phyloP scores from a whole-genome alignment of 306 rosid species.

The Cucumis sativus region DNA sequence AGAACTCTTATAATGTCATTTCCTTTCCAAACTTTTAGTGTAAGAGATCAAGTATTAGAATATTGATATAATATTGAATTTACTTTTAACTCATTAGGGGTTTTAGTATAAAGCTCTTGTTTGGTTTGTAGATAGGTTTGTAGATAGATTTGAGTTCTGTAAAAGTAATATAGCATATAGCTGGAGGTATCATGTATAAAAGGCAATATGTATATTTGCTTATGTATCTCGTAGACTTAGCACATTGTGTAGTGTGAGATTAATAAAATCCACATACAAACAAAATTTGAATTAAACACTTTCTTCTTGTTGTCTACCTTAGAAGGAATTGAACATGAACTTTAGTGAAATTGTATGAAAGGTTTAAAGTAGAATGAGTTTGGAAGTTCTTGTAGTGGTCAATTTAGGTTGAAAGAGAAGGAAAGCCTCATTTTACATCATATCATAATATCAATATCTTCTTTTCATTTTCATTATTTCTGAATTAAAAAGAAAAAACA shows the following conservation, averaged over 20 bases:
- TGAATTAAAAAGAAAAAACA: background rate
- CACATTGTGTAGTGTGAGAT: background rate
- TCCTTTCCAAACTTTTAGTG: too few species aligned
- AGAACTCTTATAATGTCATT: too few species aligned
- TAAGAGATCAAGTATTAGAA: too few species aligned
- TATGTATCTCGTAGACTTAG: background rate
- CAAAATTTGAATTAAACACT: background rate
- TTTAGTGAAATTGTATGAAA: background rate
- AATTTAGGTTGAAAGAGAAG: background rate
- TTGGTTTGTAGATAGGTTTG: background rate
- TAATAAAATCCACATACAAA: background rate
- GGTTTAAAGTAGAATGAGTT: background rate
- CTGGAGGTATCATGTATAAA: background rate
- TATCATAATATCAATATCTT: background rate
- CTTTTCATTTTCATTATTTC: background rate
- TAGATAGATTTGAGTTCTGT: background rate
- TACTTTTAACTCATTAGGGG: too few species aligned
- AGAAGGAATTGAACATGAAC: background rate
- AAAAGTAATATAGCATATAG: background rate
- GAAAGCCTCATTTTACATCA: background rate
- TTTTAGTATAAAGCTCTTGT: background rate
- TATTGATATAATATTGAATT: too few species aligned
- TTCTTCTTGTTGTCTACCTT: background rate
- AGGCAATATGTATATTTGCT: background rate
- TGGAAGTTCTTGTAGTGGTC: background rate